These are phyloP conservation scores for Miscanthus lutarioriparius DNA, from an alignment of 176 grass and related monocot species.

Conservation along the genomic window DNA sequence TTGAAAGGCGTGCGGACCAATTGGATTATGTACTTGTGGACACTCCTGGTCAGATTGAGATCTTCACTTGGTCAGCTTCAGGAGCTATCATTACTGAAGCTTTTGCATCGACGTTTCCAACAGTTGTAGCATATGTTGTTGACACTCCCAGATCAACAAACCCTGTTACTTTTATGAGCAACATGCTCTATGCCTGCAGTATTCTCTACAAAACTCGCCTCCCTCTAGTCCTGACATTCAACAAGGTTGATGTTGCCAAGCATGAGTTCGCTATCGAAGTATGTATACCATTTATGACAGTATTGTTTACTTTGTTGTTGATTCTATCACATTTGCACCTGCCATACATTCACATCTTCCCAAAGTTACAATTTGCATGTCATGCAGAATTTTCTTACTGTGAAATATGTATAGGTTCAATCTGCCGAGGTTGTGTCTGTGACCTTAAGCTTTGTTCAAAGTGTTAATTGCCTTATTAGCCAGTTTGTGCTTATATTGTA, in stretches of 20 bases:
- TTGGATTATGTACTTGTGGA: conserved; percentile 94
- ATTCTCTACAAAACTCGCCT: conserved; percentile 95
- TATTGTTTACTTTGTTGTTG: neutral
- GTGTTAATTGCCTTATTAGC: neutral
- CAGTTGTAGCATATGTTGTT: conserved; percentile 81
- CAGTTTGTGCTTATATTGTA: neutral
- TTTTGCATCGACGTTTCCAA: conserved; percentile 96
- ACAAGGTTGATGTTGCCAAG: conserved; percentile 88
- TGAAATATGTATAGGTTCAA: neutral
- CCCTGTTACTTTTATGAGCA: conserved; percentile 94
- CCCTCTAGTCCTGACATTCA: conserved; percentile 83
- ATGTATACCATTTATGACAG: conserved; percentile 11
- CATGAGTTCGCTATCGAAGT: conserved; percentile 88
- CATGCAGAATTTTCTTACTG: neutral
- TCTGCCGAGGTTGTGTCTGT: neutral
- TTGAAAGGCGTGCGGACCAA: conserved; percentile 85
- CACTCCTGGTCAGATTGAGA: conserved; percentile 97
- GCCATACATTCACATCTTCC: neutral
- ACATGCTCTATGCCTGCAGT: conserved; percentile 96
- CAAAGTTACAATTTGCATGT: neutral
- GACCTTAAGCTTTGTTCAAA: neutral
- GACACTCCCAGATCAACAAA: conserved; percentile 88
- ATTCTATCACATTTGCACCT: neutral
- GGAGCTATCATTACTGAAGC: conserved; percentile 97
- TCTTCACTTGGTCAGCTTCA: conserved; percentile 98